phyloP scores from a whole-genome alignment of 2,329 filamentous ascomycete species.

The Scleromitrula shiraiana region DNA sequence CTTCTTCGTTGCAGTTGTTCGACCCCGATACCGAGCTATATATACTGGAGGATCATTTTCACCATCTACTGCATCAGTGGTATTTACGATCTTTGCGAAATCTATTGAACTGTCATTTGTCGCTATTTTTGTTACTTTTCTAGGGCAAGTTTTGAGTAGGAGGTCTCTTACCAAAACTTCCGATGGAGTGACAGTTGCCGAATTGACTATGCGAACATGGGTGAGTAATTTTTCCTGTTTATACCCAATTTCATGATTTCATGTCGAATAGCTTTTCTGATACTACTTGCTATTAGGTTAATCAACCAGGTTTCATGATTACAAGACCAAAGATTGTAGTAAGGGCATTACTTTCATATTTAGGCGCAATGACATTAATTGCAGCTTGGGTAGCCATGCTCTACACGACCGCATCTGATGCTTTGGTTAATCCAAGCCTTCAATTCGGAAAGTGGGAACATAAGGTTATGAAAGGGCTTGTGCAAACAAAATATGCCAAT shows the following conservation, averaged over 20 bases:
- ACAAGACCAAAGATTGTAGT: slow-evolving; percentile 59
- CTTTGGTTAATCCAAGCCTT: slow-evolving; percentile 66
- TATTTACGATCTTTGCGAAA: slow-evolving; percentile 66
- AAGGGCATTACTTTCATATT: slow-evolving; percentile 53
- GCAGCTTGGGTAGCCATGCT: slow-evolving; percentile 60
- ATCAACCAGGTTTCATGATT: slow-evolving; percentile 64
- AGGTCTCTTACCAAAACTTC: slow-evolving; percentile 54
- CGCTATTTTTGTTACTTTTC: slow-evolving; percentile 64
- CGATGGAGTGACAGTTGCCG: slow-evolving; percentile 62
- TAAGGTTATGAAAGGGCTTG: slow-evolving; percentile 44
- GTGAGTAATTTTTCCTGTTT: background rate
- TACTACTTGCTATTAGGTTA: slow-evolving; percentile 57
- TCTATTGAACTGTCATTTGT: slow-evolving; percentile 72
- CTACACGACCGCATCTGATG: slow-evolving; percentile 70
- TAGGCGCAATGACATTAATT: slow-evolving; percentile 56
- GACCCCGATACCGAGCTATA: slow-evolving; percentile 53
- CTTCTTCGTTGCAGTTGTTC: slow-evolving; percentile 51
- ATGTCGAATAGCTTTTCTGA: slow-evolving; percentile 44
- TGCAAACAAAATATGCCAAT: slow-evolving; percentile 58
- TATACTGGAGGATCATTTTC: slow-evolving; percentile 43
- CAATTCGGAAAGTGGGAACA: slow-evolving; percentile 46
- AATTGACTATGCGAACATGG: slow-evolving; percentile 73
- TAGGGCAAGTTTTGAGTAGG: slow-evolving; percentile 68
- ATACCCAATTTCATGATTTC: no score
- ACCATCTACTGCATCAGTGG: slow-evolving; percentile 56